A percentile compares a stretch with the other conserved stretches of the same genome.
Conservation (phyloP, 768 basidiomycete genomes). For the Mycena albidolilacea region DNA sequence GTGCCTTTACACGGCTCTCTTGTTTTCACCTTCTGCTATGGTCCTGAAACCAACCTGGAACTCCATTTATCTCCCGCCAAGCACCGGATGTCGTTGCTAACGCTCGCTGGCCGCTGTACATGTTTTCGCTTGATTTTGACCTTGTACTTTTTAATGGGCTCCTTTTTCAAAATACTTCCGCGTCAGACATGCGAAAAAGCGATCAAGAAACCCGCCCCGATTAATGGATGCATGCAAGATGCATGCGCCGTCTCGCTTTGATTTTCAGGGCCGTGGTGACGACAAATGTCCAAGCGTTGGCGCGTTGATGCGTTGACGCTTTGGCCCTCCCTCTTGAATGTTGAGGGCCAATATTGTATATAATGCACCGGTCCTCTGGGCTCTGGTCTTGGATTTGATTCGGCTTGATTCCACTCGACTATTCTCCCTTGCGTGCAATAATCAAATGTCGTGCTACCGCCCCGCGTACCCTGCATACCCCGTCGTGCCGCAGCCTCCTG, state of each 20-base stretch:
- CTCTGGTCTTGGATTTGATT: neutral
- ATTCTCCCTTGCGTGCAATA: neutral
- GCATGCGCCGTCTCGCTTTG: neutral
- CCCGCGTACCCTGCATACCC: neutral
- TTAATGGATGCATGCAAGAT: neutral
- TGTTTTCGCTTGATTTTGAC: too few relatives aligned
- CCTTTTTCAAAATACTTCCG: slow-evolving; percentile 3
- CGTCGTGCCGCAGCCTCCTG: neutral
- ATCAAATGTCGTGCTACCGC: slow-evolving; percentile 2
- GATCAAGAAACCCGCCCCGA: neutral
- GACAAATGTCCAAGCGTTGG: neutral
- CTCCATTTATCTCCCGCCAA: too few relatives aligned
- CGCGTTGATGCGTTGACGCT: neutral
- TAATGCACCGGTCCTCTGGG: neutral
- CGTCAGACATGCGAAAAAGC: neutral
- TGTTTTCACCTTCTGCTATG: too few relatives aligned
- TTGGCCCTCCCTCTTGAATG: slow-evolving; percentile 15
- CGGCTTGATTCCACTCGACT: neutral
- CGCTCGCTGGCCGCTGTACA: too few relatives aligned
- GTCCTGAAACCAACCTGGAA: too few relatives aligned
- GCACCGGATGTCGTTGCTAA: too few relatives aligned
- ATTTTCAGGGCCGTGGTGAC: neutral
- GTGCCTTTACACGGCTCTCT: too few relatives aligned
- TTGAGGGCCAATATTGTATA: neutral
- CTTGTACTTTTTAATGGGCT: neutral